A percentile compares a stretch with the other conserved stretches of the same genome.
Conservation (phyloP, 108 stramenopile genomes). For the Nitzschia sp. region DNA sequence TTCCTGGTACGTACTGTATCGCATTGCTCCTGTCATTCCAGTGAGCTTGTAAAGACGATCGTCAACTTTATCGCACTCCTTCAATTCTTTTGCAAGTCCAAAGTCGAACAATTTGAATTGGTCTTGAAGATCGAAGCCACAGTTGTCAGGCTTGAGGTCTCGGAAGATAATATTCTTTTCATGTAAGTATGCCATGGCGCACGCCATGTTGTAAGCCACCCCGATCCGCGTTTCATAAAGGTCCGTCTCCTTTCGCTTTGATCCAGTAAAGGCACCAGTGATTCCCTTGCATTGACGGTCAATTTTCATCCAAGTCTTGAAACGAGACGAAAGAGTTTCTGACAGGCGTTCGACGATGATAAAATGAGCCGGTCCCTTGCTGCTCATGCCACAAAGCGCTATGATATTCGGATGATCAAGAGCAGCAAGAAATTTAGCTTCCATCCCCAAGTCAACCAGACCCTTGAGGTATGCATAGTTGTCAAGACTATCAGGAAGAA, state of each 20-base stretch:
- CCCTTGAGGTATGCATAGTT: not conserved
- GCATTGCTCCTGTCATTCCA: conserved; percentile 60
- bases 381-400: conserved; percentile 49
- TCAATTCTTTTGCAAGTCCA: conserved; percentile 49
- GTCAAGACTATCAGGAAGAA: conserved; percentile 3
- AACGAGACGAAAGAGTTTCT: conserved; percentile 40
- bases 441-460: conserved; percentile 39
- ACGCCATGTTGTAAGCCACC: conserved; percentile 54
- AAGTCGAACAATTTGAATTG: conserved; percentile 59
- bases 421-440: conserved; percentile 47
- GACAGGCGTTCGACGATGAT: conserved; percentile 60
- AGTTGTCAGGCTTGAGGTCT: conserved; percentile 61
- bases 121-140: conserved; percentile 50
- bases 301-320: conserved; percentile 19
- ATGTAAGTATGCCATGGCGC: conserved; percentile 91
- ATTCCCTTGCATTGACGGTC: conserved; percentile 31
- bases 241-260: conserved; percentile 25
- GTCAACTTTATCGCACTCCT: conserved; percentile 14
- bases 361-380: conserved; percentile 45
- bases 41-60: conserved; percentile 58
- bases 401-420: conserved; percentile 64
- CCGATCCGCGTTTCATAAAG: conserved; percentile 39
- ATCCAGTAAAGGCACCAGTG: conserved; percentile 37
- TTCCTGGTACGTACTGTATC: not conserved
- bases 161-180: conserved; percentile 92